A percentile compares a stretch with the other conserved stretches of the same genome.
Conservation (phyloP, 2,329 filamentous ascomycete species). For the Juglanconis sp. region DNA sequence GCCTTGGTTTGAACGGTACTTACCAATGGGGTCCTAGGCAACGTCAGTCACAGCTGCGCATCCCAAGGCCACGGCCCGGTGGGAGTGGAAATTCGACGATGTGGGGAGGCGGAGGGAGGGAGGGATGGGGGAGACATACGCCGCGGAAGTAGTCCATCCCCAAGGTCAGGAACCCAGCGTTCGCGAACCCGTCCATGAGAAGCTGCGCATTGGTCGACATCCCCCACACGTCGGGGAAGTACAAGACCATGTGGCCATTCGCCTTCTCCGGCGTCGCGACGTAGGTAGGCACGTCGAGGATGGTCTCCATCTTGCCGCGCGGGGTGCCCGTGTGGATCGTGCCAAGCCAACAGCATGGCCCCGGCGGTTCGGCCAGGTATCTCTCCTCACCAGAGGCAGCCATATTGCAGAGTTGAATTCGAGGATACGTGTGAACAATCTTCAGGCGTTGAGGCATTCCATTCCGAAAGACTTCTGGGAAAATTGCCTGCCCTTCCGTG, state of each 20-base stretch:
- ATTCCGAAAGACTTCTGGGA: too few species aligned
- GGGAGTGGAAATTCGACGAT: not conserved
- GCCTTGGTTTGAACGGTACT: slow-evolving; percentile 32
- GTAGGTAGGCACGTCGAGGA: slow-evolving; percentile 37
- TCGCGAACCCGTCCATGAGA: slow-evolving; percentile 45
- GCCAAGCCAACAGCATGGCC: slow-evolving; percentile 37
- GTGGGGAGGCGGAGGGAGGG: not conserved
- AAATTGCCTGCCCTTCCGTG: too few species aligned
- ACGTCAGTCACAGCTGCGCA: not conserved
- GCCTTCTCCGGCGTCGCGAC: slow-evolving; percentile 28
- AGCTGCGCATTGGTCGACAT: slow-evolving; percentile 40
- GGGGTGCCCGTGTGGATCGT: slow-evolving; percentile 36
- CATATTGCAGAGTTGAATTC: not conserved
- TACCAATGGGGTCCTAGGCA: slow-evolving; percentile 40
- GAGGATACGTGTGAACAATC: too few species aligned
- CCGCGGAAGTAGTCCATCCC: slow-evolving; percentile 44
- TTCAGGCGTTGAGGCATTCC: too few species aligned
- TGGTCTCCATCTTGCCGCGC: slow-evolving; percentile 30
- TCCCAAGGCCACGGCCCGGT: too few species aligned
- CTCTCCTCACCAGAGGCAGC: not conserved
- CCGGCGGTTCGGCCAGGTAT: slow-evolving; percentile 32
- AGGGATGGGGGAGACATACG: slow-evolving; percentile 23
- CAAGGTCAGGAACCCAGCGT: slow-evolving; percentile 39
- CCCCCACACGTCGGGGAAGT: slow-evolving; percentile 44
- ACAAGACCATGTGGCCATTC: slow-evolving; percentile 41